Evolutionary conservation across 78 protist genomes (phyloP), one percentile per base, ranked within the genome.

Genomic region (Dictyostelium firmibasis): DNA sequence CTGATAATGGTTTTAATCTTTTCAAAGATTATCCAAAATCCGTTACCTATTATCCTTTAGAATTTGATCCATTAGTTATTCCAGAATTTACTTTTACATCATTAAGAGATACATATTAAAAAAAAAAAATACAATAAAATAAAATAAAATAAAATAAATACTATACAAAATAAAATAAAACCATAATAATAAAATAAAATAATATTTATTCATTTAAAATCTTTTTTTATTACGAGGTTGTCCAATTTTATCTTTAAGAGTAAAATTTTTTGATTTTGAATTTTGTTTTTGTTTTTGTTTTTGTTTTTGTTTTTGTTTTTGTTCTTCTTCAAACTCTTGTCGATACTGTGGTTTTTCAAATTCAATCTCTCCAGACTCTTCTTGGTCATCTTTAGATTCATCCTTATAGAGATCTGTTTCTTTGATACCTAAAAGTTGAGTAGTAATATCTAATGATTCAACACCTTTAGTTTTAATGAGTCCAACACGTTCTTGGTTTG

Each of bases 1-100:
- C 86, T 23, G 94, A 89, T 33, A 89, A 89, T 81, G 94, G 88
- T 60, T 89, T 89, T 50, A 33, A 13, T 38, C 31, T 89, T 33
- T 81, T 89, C 57, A 89, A 89, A 70, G 23, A 53, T n/a, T 16
- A 53, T 29, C 14, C 86, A 41, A 64, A 79, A 36, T 25, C 75
- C 4, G 81, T 88, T 64, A 35, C 70, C 10, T 88, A 57, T n/a
- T 79, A 78, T 43, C 86, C 93, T 4, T 25, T 53, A 81, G 83
- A 76, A 76, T 38, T 76, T n/a, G 4, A 76, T 38, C 27, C 31
- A 38, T 36, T 10, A 20, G 27, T 38, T 4, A 7, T 38, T 18
- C 57, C 83, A 16, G 25, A 76, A 38, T 76, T 76, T n/a, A 36
- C 33, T 10, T 38, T 76, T 38, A 76, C 57, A n/a, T 38, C 47